Evolutionary conservation across 495 filamentous ascomycete species (phyloP).

Genomic region (Penicillium alfredii): DNA sequence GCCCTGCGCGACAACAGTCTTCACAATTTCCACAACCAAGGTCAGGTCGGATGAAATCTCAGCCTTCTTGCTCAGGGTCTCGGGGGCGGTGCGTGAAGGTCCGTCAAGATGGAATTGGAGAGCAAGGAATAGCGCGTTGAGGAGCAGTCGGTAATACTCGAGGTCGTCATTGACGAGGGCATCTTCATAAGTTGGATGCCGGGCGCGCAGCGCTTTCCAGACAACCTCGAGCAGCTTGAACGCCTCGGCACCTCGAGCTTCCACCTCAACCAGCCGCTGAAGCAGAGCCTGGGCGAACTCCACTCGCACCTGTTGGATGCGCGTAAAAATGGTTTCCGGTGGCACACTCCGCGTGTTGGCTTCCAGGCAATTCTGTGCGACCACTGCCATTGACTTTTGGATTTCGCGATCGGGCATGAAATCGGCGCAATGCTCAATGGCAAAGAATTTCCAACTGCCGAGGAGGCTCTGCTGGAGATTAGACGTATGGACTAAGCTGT

Average conservation of each 20-base stretch:
- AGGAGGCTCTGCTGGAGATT: slow-evolving; percentile 56
- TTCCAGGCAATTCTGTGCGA: slow-evolving; percentile 65
- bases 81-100: slow-evolving; percentile 21
- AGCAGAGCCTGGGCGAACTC: slow-evolving; percentile 72
- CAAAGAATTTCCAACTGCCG: slow-evolving; percentile 82
- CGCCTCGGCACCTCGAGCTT: slow-evolving; percentile 54
- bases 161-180: slow-evolving; percentile 55
- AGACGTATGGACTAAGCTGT: slow-evolving; percentile 22
- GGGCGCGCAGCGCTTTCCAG: slow-evolving; percentile 61
- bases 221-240: slow-evolving; percentile 55
- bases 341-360: slow-evolving; percentile 61
- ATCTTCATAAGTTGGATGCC: slow-evolving; percentile 59
- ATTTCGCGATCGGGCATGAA: slow-evolving; percentile 56
- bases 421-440: slow-evolving; percentile 72
- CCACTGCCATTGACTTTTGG: slow-evolving; percentile 58
- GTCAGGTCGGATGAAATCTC: slow-evolving; percentile 40
- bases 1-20: slow-evolving; percentile 70
- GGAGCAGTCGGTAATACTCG: slow-evolving; percentile 71
- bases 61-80: slow-evolving; percentile 32
- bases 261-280: slow-evolving; percentile 63
- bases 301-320: slow-evolving; percentile 62
- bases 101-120: slow-evolving; percentile 55
- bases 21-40: slow-evolving; percentile 65
- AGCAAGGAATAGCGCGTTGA: slow-evolving; percentile 79
- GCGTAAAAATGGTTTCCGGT: slow-evolving; percentile 66